Evolutionary conservation across 2,329 filamentous ascomycete genomes (phyloP), one percentile per base, ranked within the genome.

Genomic region (Taxawa tesnikishii): DNA sequence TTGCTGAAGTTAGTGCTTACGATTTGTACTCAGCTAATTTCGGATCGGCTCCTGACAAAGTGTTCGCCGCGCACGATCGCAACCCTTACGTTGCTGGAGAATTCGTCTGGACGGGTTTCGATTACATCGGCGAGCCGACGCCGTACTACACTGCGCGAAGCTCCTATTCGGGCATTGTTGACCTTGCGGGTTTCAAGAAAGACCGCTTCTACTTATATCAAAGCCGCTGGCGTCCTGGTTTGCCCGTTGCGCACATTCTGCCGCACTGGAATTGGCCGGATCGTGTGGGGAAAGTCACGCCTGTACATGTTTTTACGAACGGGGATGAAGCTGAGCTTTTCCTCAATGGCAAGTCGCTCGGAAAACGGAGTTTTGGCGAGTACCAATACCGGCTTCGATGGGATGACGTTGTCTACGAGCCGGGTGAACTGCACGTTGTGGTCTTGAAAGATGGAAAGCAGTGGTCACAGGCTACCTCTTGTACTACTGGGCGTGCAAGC

Each of bases 171-270:
- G 68, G 69, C 7, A 70, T 73, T 36, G 58, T 73, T 17, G 69
- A 73, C 33, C 51, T 73, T 5, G 68, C 69, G 0, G 69, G 69
- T 0, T 73, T 73, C 49, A 58, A 55, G 34, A 73, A 73, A 47
- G 68, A 73, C 36, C 55, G 68, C 1, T 73, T 63, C 46, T 71
- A 59, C 39, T 43, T 72, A 4, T 73, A 73, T 38, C 69, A 72
- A 42, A 48, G 67, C 0, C 60, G 65, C 6, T 73, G 68, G 70
- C 51, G 60, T 3, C 54, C 67, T 0, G 59, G 65, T 11, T 33
- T 67, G 0, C 49, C 41, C 2, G 59, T 63, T 48, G 68, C 65
- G 3, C n/a, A n/a, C n/a, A n/a, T n/a, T n/a, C n/a, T n/a, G n/a
- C n/a, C n/a, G n/a, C n/a, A n/a, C n/a, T n/a, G n/a, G n/a, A n/a